Percentiles rank a stretch among this genome's conserved stretches.
Evolutionary conservation across 768 basidiomycete genomes (phyloP).

Genomic region (Imleria badia): DNA sequence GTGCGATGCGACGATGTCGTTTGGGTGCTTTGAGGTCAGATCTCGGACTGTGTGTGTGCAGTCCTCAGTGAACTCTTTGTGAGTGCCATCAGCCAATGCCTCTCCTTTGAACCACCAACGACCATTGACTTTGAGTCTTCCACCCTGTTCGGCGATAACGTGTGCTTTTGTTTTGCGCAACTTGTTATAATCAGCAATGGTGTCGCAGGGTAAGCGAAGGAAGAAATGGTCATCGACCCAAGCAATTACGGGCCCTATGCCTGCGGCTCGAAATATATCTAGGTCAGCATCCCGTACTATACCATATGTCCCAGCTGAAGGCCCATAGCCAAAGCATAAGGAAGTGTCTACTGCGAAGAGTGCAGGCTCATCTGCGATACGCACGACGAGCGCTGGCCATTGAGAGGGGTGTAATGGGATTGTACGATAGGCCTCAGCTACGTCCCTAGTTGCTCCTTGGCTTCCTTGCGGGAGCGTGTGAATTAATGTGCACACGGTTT

Average conservation of each 20-base stretch:
- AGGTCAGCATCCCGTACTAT: not conserved
- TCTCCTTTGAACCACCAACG: not conserved
- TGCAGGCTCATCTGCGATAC: not conserved
- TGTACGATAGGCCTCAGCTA: not conserved
- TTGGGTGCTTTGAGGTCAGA: not conserved
- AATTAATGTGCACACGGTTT: not conserved
- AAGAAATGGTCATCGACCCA: not conserved
- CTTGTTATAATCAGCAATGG: not conserved
- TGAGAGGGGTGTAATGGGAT: not conserved
- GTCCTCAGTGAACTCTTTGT: not conserved
- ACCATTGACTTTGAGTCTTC: not conserved
- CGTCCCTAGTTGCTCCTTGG: not conserved
- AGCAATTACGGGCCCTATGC: not conserved
- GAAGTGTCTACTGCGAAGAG: not conserved
- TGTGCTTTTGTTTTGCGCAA: not conserved
- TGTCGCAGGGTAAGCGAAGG: not conserved
- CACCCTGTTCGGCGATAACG: not conserved
- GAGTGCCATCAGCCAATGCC: not conserved
- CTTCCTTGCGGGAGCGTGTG: not conserved
- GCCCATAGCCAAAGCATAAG: not conserved
- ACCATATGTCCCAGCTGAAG: not conserved
- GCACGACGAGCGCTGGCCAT: not conserved
- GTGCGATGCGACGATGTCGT: accelerated
- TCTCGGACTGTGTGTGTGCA: not conserved
- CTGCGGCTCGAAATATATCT: not conserved